Conservation (phyloP, 2,329 filamentous ascomycete genomes). For the Aspergillus calidoustus region DNA sequence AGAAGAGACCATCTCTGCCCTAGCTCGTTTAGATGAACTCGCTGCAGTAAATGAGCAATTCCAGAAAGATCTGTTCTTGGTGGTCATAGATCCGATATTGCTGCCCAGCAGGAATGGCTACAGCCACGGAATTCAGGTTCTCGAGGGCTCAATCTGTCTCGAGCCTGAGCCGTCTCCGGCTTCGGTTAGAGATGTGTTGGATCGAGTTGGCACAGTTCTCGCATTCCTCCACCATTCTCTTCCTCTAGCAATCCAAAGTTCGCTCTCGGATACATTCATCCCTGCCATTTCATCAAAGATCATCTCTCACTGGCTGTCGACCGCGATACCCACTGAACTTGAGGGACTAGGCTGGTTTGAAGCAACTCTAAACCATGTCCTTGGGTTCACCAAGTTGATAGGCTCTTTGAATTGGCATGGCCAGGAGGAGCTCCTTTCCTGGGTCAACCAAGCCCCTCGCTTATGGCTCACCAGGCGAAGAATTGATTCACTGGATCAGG, state of each 20-base stretch:
- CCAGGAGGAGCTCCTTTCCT: constrained; percentile 69
- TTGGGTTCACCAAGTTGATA: constrained; percentile 67
- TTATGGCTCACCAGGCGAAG: constrained; percentile 86
- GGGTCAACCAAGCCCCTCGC: constrained; percentile 78
- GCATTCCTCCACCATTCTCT: constrained; percentile 57
- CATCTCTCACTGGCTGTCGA: constrained; percentile 74
- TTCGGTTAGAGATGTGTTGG: constrained; percentile 45
- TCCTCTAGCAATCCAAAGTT: constrained; percentile 52
- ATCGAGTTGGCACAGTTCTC: constrained; percentile 51
- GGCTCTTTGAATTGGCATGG: constrained; percentile 66
- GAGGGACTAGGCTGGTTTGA: constrained; percentile 74
- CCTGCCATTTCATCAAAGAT: constrained; percentile 70
- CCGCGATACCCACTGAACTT: constrained; percentile 75
- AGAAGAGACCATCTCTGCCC: constrained; percentile 37
- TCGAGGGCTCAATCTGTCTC: constrained; percentile 35
- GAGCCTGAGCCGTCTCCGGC: constrained; percentile 28
- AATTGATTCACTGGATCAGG: constrained; percentile 75
- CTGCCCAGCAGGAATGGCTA: constrained; percentile 30
- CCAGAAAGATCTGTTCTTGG: constrained; percentile 36
- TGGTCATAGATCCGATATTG: constrained; percentile 41
- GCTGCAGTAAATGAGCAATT: constrained; percentile 36
- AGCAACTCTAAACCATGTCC: constrained; percentile 66
- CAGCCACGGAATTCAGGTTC: constrained; percentile 33
- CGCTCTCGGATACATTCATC: constrained; percentile 72
- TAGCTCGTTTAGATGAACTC: constrained; percentile 39